Evolutionary conservation across 2,329 filamentous ascomycete species (phyloP).

Genomic region (Phyllosticta citribraziliensis): DNA sequence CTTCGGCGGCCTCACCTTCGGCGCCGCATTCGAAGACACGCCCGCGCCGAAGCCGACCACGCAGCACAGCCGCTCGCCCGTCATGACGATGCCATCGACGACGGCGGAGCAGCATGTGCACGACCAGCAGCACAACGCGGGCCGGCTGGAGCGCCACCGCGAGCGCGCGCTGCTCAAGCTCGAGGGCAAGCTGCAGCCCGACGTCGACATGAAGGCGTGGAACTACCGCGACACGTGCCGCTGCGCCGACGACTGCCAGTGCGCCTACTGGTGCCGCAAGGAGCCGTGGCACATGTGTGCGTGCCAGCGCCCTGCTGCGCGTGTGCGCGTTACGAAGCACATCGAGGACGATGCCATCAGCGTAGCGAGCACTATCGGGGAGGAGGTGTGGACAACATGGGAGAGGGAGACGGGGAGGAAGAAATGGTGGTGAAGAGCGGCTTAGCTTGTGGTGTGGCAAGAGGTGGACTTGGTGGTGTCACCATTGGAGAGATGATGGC

Average conservation of each 20-base stretch:
- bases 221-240: neutral
- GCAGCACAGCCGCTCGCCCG: too few species aligned
- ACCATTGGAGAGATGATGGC: too few species aligned
- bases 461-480: too few species aligned
- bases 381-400: neutral
- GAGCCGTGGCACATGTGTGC: neutral
- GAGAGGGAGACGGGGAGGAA: neutral
- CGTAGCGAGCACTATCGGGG: neutral
- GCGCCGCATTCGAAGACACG: neutral
- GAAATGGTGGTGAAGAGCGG: neutral
- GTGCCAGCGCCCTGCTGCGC: neutral
- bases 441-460: too few species aligned
- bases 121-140: neutral
- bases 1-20: neutral
- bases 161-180: neutral
- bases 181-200: neutral
- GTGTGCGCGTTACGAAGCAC: neutral
- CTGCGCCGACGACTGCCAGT: neutral
- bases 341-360: neutral
- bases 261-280: neutral
- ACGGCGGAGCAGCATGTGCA: neutral
- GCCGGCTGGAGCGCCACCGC: neutral
- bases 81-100: neutral
- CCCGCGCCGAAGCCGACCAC: neutral
- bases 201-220: neutral